Percentiles rank a stretch among this genome's conserved stretches.
Conservation (phyloP, 257 asterid species). For the Orobanche coerulescens region DNA sequence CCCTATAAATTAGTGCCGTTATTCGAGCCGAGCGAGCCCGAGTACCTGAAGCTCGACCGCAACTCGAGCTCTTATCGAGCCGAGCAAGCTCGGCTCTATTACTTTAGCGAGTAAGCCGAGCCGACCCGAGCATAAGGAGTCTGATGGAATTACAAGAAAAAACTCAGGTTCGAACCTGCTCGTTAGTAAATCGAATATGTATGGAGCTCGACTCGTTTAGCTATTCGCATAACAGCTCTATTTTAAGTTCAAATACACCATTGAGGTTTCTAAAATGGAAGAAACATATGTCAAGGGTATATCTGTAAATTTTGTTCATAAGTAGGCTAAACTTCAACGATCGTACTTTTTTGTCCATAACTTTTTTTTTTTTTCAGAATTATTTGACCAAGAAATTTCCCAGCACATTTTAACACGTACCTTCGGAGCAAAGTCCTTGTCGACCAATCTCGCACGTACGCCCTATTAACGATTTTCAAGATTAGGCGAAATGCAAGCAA, state of each 20-base stretch:
- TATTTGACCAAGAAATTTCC: too few relatives aligned
- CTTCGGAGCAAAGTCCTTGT: constrained; percentile 95
- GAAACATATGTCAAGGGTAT: not conserved
- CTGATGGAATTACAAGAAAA: too few relatives aligned
- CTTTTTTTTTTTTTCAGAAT: not conserved
- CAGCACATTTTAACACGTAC: constrained; percentile 30
- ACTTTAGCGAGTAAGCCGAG: too few relatives aligned
- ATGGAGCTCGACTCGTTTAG: too few relatives aligned
- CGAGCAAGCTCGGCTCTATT: not conserved
- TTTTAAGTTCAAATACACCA: not conserved
- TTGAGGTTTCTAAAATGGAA: too few relatives aligned
- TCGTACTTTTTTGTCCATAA: not conserved
- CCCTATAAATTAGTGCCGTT: too few relatives aligned
- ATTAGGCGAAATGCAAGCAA: not conserved
- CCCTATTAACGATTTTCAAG: constrained; percentile 42
- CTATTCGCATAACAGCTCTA: too few relatives aligned
- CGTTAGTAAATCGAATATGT: too few relatives aligned
- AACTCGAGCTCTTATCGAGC: not conserved
- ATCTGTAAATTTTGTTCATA: not conserved
- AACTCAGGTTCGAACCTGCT: too few relatives aligned
- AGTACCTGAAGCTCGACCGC: too few relatives aligned
- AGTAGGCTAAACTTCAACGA: too few relatives aligned
- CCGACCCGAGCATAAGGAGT: too few relatives aligned
- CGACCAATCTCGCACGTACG: constrained; percentile 85
- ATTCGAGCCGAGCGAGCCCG: not conserved